phyloP scores from a whole-genome alignment of 768 basidiomycete genomes.

The Strobilomyces dryophilus region DNA sequence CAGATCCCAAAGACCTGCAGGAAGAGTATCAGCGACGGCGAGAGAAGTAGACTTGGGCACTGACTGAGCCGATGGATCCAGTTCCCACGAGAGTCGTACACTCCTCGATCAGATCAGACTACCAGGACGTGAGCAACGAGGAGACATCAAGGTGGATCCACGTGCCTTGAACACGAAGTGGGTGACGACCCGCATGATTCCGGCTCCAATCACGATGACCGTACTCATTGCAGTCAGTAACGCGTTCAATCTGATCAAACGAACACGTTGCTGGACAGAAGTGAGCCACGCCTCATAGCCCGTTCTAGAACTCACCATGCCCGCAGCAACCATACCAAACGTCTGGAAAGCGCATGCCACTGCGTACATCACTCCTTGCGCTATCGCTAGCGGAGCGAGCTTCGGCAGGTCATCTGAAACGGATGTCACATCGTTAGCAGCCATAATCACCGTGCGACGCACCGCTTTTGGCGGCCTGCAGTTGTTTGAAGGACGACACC shows the following conservation, averaged over 20 bases:
- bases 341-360: constrained; percentile 46
- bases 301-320: constrained; percentile 38
- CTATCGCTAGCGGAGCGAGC: constrained; percentile 53
- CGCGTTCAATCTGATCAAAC: constrained; percentile 53
- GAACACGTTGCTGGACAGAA: constrained; percentile 46
- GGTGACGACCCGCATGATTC: constrained; percentile 51
- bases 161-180: constrained; percentile 69
- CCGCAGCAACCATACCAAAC: constrained; percentile 51
- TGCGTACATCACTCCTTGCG: constrained; percentile 57
- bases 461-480: constrained; percentile 46
- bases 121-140: neutral
- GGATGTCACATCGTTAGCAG: neutral
- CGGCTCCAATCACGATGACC: constrained; percentile 47
- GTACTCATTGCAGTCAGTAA: constrained; percentile 44
- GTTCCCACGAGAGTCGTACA: constrained; percentile 44
- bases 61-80: constrained; percentile 30
- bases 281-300: neutral
- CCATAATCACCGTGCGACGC: constrained; percentile 20
- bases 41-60: constrained; percentile 6
- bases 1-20: constrained; percentile 49
- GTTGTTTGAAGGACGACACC: constrained; percentile 62
- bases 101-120: constrained; percentile 57
- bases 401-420: constrained; percentile 38
- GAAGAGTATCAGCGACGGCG: constrained; percentile 15
- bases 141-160: neutral